Base-by-base conservation (phyloP, 352 stramenopile species). In the Globisporangium rhizosaccharum region DNA sequence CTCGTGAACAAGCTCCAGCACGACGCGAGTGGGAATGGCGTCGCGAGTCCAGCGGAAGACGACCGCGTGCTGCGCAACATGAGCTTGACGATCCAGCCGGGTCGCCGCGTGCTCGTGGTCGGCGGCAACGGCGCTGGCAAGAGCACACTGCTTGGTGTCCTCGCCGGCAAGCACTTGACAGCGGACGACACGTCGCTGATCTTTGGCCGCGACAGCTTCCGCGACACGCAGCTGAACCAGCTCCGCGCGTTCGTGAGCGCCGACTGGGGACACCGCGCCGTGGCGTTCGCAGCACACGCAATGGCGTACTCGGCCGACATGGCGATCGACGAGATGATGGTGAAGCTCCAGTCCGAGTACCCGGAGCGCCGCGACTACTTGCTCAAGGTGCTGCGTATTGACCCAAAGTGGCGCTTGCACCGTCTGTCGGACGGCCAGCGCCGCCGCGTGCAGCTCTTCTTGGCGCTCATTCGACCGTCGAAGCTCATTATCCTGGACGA, bases 401-500 rank as follows among this genome's bases (percentile, higher is more conserved):
- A 99, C 79, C 88, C 94, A 0, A 82, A 97, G 53, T 95, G 86
- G 87, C 84, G 88, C 12, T 74, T 93, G n/a, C 81, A 91, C 62
- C 81, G 78, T 20, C 61, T 95, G 6, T 93, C 85, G 53, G 84
- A 92, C 57, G 85, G 85, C 47, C 85, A 95, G 61, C 75, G 85
- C 18, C 83, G 88, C 53, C 84, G 96, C 44, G 96, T 99, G 11
- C 97, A 99, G 75, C 77, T 99, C 44, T 96, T 99, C 62, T 65
- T 99, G 26, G 94, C 94, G 39, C 76, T 99, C 4, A 76, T 99
- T 51, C 83, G 95, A 47, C 97, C 97, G 17, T 99, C 97, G 56
- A 82, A 98, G 63, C 85, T 99, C 55, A 91, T 99, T 39, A 70
- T 99, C 5, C 75, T 99, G n/a, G 97, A 99, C 64, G 97, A 99